Evolutionary conservation across 176 grass and related monocot genomes (phyloP).

Genomic region (Paspalum notatum): DNA sequence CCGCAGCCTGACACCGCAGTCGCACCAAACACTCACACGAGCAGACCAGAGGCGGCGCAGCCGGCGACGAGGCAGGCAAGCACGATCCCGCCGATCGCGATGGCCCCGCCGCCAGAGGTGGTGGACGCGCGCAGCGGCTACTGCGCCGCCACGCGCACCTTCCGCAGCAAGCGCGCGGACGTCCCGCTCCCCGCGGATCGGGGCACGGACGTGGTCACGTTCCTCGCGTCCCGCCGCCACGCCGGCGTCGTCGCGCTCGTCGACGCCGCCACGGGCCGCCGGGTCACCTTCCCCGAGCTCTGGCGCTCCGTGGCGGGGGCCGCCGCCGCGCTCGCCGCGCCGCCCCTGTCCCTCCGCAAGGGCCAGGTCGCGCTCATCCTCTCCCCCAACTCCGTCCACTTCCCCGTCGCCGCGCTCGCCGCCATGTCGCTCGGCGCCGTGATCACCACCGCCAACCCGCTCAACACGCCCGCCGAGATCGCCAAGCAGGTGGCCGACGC

Average conservation of each 20-base stretch:
- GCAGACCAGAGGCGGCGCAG: not conserved
- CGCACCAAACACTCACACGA: not conserved
- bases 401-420: conserved; percentile 83
- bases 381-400: conserved; percentile 87
- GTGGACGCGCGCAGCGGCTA: conserved; percentile 71
- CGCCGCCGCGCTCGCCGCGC: conserved; percentile 69
- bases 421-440: conserved; percentile 87
- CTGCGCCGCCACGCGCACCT: conserved; percentile 58
- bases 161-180: conserved; percentile 64
- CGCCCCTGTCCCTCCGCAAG: conserved; percentile 72
- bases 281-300: conserved; percentile 66
- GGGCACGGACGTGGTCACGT: conserved; percentile 70
- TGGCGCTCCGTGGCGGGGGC: conserved; percentile 68
- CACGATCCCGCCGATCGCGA: conserved; percentile 27
- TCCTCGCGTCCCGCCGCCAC: conserved; percentile 81
- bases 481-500: conserved; percentile 84
- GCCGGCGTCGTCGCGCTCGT: conserved; percentile 75
- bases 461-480: conserved; percentile 83
- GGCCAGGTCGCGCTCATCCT: conserved; percentile 76
- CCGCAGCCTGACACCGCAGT: no score
- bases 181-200: conserved; percentile 55
- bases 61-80: not conserved
- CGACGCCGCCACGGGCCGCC: conserved; percentile 66
- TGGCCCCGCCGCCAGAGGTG: conserved; percentile 38
- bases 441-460: conserved; percentile 85